phyloP scores from a whole-genome alignment of 495 filamentous ascomycete genomes.

The Aspergillus panamensis region DNA sequence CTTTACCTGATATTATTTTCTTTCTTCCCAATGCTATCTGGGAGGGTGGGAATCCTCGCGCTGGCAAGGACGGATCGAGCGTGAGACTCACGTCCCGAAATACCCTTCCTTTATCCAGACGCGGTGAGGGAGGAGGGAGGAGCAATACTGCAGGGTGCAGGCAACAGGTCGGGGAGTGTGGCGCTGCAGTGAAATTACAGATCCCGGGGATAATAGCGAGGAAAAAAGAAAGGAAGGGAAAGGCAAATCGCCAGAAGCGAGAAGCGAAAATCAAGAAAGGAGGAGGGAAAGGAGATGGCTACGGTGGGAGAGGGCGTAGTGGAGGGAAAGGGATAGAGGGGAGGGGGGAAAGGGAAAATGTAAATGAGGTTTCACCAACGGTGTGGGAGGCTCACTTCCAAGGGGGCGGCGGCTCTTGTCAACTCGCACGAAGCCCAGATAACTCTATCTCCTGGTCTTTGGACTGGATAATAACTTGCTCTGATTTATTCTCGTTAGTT shows the following conservation, averaged over 20 bases:
- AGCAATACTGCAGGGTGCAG: conserved; percentile 4
- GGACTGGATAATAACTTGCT: neutral
- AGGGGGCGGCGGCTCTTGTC: conserved; percentile 15
- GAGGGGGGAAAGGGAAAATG: conserved; percentile 15
- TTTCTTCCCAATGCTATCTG: conserved; percentile 4
- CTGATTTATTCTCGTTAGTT: neutral
- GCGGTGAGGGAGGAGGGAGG: conserved; percentile 14
- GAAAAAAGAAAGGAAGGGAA: neutral
- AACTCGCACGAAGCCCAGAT: neutral
- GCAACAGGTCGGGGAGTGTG: neutral
- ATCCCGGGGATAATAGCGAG: neutral
- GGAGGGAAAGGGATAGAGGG: conserved; percentile 12
- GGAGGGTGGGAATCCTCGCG: conserved; percentile 10
- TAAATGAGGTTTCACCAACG: conserved; percentile 22
- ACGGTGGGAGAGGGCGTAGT: neutral
- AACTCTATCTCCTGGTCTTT: neutral
- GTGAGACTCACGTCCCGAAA: conserved; percentile 17
- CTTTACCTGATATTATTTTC: neutral
- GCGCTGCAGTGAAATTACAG: neutral
- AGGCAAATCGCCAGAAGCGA: neutral
- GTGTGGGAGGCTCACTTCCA: conserved; percentile 15
- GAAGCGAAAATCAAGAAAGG: conserved; percentile 1
- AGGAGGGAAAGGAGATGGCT: neutral
- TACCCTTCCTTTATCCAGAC: conserved; percentile 10
- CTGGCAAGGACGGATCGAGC: conserved; percentile 17